A percentile compares a stretch with the other conserved stretches of the same genome.
Conservation (phyloP, 306 rosid species). For the Quercus berberidifolia region DNA sequence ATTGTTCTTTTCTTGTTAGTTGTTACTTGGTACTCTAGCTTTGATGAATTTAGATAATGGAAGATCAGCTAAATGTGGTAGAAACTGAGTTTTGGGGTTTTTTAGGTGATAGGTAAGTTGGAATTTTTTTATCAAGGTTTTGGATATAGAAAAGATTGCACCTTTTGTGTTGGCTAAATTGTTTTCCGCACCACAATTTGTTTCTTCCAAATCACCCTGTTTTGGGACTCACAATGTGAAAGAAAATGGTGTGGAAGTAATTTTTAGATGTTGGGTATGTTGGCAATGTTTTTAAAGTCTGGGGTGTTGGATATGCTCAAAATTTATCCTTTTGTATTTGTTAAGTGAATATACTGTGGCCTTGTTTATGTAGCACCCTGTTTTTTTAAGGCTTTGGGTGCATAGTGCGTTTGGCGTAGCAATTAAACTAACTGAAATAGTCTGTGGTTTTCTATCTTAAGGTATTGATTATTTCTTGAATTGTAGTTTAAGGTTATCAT, state of each 20-base stretch:
- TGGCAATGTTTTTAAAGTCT: neutral
- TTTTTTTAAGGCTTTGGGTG: neutral
- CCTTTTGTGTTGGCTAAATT: neutral
- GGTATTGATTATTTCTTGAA: too few species aligned
- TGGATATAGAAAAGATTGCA: neutral
- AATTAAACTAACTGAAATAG: neutral
- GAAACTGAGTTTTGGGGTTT: neutral
- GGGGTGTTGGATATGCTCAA: neutral
- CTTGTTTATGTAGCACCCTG: constrained; percentile 6
- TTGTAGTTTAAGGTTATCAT: too few species aligned
- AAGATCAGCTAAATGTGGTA: neutral
- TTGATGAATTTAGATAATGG: neutral
- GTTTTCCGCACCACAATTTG: too few species aligned
- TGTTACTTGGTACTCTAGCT: constrained; percentile 8
- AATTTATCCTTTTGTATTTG: neutral
- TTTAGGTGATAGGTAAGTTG: neutral
- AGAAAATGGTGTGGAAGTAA: too few species aligned
- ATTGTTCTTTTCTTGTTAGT: neutral
- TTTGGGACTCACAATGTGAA: too few species aligned
- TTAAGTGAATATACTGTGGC: neutral
- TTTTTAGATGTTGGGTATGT: neutral
- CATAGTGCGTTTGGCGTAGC: too few species aligned
- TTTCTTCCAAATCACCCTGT: too few species aligned
- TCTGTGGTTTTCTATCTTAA: neutral
- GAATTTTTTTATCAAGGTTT: neutral